Percentiles rank a stretch among this genome's conserved stretches.
Conservation (phyloP, 2,329 filamentous ascomycete genomes). For the Paraphaeosphaeria minitans region DNA sequence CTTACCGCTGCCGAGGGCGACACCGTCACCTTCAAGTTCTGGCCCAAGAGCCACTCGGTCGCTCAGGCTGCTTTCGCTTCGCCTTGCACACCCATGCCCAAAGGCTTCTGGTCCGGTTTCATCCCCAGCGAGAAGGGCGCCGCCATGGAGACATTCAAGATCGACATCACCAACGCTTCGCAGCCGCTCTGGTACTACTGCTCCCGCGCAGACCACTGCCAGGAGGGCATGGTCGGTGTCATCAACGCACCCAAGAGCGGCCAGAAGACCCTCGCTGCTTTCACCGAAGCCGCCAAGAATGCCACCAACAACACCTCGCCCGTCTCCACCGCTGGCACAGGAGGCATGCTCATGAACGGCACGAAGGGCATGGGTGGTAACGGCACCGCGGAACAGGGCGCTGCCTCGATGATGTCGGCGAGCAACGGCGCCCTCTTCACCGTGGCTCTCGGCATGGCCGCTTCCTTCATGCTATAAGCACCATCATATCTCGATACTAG, state of each 20-base stretch:
- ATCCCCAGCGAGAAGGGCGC: conserved; percentile 35
- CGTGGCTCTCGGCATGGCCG: conserved; percentile 23
- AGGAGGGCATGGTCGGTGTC: conserved; percentile 47
- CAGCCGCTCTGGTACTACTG: conserved; percentile 50
- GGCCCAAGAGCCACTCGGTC: conserved; percentile 48
- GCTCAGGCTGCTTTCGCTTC: conserved; percentile 42
- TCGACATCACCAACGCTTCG: conserved; percentile 43
- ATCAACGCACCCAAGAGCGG: conserved; percentile 40
- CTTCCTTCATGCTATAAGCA: conserved; percentile 26
- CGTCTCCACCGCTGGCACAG: conserved; percentile 16
- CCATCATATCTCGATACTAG: not conserved
- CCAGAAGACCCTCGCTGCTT: conserved; percentile 12
- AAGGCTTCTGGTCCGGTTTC: conserved; percentile 48
- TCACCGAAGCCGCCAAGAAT: conserved; percentile 6
- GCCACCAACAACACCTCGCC: conserved; percentile 19
- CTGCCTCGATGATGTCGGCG: conserved; percentile 19
- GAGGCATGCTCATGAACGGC: conserved; percentile 20
- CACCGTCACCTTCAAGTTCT: conserved; percentile 47
- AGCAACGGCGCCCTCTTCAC: conserved; percentile 18
- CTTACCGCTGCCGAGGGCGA: conserved; percentile 44
- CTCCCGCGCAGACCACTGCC: conserved; percentile 46
- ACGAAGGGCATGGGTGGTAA: not conserved
- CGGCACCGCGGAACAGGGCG: not conserved
- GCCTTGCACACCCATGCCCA: conserved; percentile 41
- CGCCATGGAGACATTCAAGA: conserved; percentile 36